Percentiles rank a stretch among this genome's conserved stretches.
These are phyloP conservation scores for Circinella minor DNA, from an alignment of 371 early-diverging fungal genomes.

Conservation along the genomic window DNA sequence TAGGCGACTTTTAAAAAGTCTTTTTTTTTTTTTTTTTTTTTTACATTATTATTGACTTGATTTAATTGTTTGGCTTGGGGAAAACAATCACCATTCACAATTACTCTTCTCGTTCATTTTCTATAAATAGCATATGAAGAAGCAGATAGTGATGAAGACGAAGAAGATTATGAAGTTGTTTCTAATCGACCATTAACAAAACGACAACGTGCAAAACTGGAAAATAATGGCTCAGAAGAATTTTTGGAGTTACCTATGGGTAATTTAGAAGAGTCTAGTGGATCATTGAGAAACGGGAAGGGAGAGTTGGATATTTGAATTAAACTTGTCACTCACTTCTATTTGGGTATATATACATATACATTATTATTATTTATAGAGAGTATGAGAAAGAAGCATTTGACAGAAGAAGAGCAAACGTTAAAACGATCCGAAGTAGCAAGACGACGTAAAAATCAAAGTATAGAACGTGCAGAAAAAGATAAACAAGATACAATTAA, in stretches of 20 bases:
- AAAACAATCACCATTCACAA: too few species aligned
- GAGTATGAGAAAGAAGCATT: constrained; percentile 55
- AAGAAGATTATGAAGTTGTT: constrained; percentile 50
- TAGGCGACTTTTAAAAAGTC: not conserved
- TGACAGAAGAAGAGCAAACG: constrained; percentile 74
- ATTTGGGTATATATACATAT: not conserved
- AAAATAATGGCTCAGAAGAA: constrained; percentile 58
- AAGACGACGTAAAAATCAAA: constrained; percentile 78
- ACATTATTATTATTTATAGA: not conserved
- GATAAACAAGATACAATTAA: constrained; percentile 80
- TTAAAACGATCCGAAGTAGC: constrained; percentile 75
- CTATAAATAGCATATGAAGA: constrained; percentile 7
- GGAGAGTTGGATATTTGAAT: not conserved
- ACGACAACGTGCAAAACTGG: constrained; percentile 71
- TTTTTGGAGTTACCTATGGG: constrained; percentile 72
- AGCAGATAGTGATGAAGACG: constrained; percentile 30
- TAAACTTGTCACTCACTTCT: not conserved
- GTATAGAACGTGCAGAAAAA: constrained; percentile 76
- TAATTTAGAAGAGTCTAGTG: constrained; percentile 19
- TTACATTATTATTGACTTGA: too few species aligned
- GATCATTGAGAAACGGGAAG: not conserved
- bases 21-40: too few species aligned
- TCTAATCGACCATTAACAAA: constrained; percentile 66
- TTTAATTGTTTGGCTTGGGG: too few species aligned
- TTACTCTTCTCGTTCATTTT: not conserved